A percentile compares a stretch with the other conserved stretches of the same genome.
Evolutionary conservation across 2,329 filamentous ascomycete species (phyloP).

Genomic region (Zymoseptoria crescenta): DNA sequence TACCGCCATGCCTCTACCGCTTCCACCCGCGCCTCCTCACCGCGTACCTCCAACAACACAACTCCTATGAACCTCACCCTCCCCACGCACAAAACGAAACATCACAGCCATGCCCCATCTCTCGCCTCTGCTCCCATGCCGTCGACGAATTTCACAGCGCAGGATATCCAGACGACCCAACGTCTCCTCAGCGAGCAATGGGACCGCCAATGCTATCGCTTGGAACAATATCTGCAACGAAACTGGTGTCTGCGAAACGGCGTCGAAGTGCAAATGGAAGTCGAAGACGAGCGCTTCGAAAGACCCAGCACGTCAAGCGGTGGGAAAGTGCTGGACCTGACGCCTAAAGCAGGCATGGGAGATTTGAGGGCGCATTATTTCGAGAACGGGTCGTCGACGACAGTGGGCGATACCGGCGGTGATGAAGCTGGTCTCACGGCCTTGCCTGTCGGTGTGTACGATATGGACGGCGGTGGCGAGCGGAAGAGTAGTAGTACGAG

Average conservation of each 20-base stretch:
- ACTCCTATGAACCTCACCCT: constrained; percentile 21
- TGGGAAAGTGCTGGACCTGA: constrained; percentile 22
- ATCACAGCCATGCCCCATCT: constrained; percentile 8
- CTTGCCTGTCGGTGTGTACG: not conserved
- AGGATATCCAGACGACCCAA: constrained; percentile 44
- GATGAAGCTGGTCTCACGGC: not conserved
- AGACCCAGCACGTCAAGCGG: constrained; percentile 30
- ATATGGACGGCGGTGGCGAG: not conserved
- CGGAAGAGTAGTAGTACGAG: not conserved
- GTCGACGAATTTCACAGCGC: constrained; percentile 33
- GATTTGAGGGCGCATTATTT: not conserved
- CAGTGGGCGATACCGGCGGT: not conserved
- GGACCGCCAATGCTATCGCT: constrained; percentile 41
- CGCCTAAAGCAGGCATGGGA: not conserved
- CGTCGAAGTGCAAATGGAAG: constrained; percentile 36
- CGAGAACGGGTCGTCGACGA: not conserved
- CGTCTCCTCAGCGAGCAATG: constrained; percentile 43
- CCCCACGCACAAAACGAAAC: constrained; percentile 16
- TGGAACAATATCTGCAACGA: constrained; percentile 40
- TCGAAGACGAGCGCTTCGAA: constrained; percentile 41
- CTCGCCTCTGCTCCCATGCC: constrained; percentile 17
- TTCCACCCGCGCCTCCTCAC: no score
- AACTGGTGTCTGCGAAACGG: constrained; percentile 41
- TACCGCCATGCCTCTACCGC: constrained; percentile 9
- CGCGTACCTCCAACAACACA: not conserved